A percentile compares a stretch with the other conserved stretches of the same genome.
Evolutionary conservation across 2,329 filamentous ascomycete species (phyloP).

Genomic region (Fusarium mundagurra): DNA sequence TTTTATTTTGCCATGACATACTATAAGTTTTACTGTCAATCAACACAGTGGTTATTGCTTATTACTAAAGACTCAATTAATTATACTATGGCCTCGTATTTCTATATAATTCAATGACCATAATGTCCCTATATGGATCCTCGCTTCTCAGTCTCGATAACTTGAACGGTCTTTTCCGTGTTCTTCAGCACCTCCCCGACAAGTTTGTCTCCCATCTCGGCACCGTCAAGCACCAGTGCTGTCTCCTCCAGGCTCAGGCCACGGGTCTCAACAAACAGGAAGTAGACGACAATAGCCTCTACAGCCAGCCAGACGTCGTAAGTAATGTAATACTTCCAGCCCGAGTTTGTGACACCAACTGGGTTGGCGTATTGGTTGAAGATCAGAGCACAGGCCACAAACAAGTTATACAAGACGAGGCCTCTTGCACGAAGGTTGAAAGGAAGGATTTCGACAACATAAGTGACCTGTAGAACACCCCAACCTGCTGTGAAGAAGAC

Average conservation of each 20-base stretch:
- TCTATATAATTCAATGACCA: rapidly evolving
- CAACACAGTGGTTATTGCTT: neutral
- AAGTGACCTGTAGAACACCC: constrained; percentile 14
- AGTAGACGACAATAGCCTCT: constrained; percentile 10
- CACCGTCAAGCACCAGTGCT: constrained; percentile 49
- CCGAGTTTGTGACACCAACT: neutral
- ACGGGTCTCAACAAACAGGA: constrained; percentile 3
- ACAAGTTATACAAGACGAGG: neutral
- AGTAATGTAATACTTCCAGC: constrained; percentile 16
- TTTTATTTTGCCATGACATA: too few species aligned
- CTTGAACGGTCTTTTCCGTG: constrained; percentile 1
- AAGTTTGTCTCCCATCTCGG: constrained; percentile 3
- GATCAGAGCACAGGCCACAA: constrained; percentile 1
- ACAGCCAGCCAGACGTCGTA: constrained; percentile 12
- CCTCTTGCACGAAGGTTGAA: constrained; percentile 11
- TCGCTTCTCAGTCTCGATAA: constrained; percentile 1
- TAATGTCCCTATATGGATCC: neutral
- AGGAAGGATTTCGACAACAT: constrained; percentile 6
- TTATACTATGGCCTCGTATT: too few species aligned
- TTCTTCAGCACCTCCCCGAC: constrained; percentile 11
- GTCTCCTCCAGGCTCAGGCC: constrained; percentile 14
- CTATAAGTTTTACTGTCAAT: too few species aligned
- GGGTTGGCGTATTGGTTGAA: constrained; percentile 21
- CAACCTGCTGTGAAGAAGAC: constrained; percentile 15
- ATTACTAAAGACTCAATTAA: rapidly evolving